Evolutionary conservation across 2,329 filamentous ascomycete genomes (phyloP), one percentile per base, ranked within the genome.

Genomic region (Elsinoe australis): DNA sequence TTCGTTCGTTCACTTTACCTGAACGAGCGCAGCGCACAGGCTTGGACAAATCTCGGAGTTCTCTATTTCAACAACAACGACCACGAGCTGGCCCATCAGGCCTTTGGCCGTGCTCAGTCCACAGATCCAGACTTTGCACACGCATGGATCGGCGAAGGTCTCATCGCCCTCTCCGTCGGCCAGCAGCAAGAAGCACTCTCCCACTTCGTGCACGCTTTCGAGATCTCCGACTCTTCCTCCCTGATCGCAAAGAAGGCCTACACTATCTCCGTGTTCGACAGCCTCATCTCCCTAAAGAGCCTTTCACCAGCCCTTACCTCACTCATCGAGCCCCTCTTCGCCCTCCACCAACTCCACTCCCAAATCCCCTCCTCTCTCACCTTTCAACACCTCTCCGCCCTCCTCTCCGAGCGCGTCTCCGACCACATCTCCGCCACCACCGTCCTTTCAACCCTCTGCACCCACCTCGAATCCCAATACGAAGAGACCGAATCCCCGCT

Each of bases 191-290:
- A 95, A 66, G 89, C 90, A 1, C 76, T 87, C 17, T 81, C 82
- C 8, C 76, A 96, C 7, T 95, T 95, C 61, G 89, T 86, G 1
- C 92, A 98, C 61, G 90, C 92, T 0, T 92, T 95, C 70, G 89
- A 94, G 54, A 90, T 98, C 41, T 82, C 87, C 0, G 85, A 87
- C 52, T 83, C 87, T 0, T 84, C 85, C 0, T 82, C 83, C 0
- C 64, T 82, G 2, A 71, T 87, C 3, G 80, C 83, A 0, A 85
- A 88, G 61, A 78, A 82, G 22, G 85, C 90, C 61, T 96, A 89
- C 61, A 76, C 87, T 0, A 70, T 83, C 0, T 85, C 87, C 1
- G 74, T 85, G 39, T 96, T 98, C 61, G 90, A 98, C 58, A 74
- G 87, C 55, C 72, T 95, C 5, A 64, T 87, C 10, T 72, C 76